Base-by-base conservation (phyloP, 2,329 filamentous ascomycete genomes). In the Pestalotiopsis sp. region DNA sequence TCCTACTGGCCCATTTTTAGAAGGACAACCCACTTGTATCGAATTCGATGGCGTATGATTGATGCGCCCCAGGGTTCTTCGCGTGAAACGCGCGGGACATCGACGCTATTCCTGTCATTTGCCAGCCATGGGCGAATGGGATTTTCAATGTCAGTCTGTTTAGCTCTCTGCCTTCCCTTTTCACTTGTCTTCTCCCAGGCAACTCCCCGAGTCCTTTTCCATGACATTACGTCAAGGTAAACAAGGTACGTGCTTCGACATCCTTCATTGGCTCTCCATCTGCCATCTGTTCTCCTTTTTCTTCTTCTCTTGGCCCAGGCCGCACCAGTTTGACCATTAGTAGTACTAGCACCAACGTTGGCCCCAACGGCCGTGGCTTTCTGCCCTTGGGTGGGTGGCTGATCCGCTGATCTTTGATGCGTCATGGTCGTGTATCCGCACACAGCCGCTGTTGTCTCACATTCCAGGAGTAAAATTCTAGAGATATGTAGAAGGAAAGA, bases 31-130 rank as follows among this genome's bases (percentile, higher is more conserved):
- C 45, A 38, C 69, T 67, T 69, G 69, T 36, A 36, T 36, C 31
- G 31, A 36, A 36, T 36, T 36, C 31, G 31, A 36, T 38, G 69
- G 70, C 69, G 61, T 67, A 56, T 70, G 70, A 71, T 72, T 70
- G 70, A 71, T 72, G 72, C 65, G 68, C 36, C 17, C 66, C 17
- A 68, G 56, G 63, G 66, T 62, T 57, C 31, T 41, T 36, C 25
- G 59, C 27, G 12, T 61, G 65, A 67, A 67, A 67, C 66, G 38
- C 41, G n/a, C 38, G 66, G 66, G 65, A 49, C 66, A 27, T 59
- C 57, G 70, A 70, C 70, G 71, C 68, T 69, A 71, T 73, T 73
- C 66, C 61, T 70, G 68, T 68, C 68, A 61, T 70, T 61, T 63
- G 27, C 66, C 68, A 65, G 14, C 27, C 31, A 36, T 36, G 31